Conservation (phyloP, 768 basidiomycete genomes). For the Rhizopogon sp. region DNA sequence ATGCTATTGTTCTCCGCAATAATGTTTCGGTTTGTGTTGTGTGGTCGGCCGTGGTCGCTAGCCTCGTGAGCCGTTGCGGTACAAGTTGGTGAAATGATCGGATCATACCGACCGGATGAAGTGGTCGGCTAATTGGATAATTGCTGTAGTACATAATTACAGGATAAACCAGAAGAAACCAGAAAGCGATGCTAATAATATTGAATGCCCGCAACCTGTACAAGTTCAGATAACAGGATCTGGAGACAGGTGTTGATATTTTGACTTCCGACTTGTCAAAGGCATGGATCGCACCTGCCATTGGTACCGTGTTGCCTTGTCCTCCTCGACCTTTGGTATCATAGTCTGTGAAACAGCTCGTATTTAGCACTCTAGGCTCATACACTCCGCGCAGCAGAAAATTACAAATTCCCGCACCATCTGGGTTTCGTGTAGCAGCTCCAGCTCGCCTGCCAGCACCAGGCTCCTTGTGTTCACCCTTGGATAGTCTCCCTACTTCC, state of each 20-base stretch:
- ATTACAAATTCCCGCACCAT: constrained; percentile 7
- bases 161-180: too few relatives aligned
- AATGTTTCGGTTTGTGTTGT: too few relatives aligned
- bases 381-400: too few relatives aligned
- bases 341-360: constrained; percentile 2
- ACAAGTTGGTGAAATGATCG: too few relatives aligned
- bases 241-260: background rate
- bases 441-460: constrained; percentile 26
- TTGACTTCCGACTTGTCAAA: background rate
- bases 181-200: too few relatives aligned
- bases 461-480: constrained; percentile 8
- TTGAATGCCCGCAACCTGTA: too few relatives aligned
- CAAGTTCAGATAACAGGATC: background rate
- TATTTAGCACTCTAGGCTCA: background rate
- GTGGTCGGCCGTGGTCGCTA: too few relatives aligned
- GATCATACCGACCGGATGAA: too few relatives aligned
- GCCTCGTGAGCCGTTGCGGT: too few relatives aligned
- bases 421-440: constrained; percentile 19
- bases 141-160: too few relatives aligned
- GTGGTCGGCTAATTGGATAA: too few relatives aligned
- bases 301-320: background rate
- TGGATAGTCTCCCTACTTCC: constrained; percentile 13
- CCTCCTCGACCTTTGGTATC: constrained; percentile 11
- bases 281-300: background rate
- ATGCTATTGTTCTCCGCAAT: background rate